Percentiles rank a stretch among this genome's conserved stretches.
Evolutionary conservation across 1,139 yeast species (phyloP).

Genomic region (Taphrina populina): DNA sequence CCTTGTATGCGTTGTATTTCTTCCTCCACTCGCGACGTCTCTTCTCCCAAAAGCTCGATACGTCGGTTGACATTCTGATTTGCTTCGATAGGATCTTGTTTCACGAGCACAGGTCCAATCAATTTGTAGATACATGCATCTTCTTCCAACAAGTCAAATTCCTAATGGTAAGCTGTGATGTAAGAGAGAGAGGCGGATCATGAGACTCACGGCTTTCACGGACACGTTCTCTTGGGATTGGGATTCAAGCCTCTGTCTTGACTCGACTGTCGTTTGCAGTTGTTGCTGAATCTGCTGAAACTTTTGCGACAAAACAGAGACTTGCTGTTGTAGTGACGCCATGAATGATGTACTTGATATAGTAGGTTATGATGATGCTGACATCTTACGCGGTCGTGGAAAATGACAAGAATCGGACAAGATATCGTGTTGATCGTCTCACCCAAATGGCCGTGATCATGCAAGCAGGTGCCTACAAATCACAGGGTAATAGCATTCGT

Average conservation of each 20-base stretch:
- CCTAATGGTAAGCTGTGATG: slow-evolving; percentile 45
- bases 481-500: no score
- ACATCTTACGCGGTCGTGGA: no score
- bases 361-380: no score
- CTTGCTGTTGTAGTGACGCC: slow-evolving; percentile 15
- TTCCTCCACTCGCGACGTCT: slow-evolving; percentile 50
- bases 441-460: no score
- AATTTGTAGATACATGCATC: slow-evolving; percentile 77
- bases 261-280: slow-evolving; percentile 40
- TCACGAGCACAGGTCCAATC: slow-evolving; percentile 87
- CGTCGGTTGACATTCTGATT: slow-evolving; percentile 79
- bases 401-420: no score
- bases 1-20: slow-evolving; percentile 11
- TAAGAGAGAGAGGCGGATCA: no score
- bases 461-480: no score
- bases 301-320: slow-evolving; percentile 7
- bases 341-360: no score
- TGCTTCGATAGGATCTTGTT: slow-evolving; percentile 83
- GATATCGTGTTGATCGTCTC: no score
- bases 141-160: slow-evolving; percentile 62
- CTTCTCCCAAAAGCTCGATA: slow-evolving; percentile 76
- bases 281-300: slow-evolving; percentile 12
- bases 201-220: slow-evolving; percentile 57
- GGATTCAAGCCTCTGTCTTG: slow-evolving; percentile 61
- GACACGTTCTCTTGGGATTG: slow-evolving; percentile 85